Percentiles rank a stretch among this genome's conserved stretches.
These are phyloP conservation scores for Myriosclerotinia scirpicola DNA, from an alignment of 2,329 filamentous ascomycete species.

Conservation along the genomic window DNA sequence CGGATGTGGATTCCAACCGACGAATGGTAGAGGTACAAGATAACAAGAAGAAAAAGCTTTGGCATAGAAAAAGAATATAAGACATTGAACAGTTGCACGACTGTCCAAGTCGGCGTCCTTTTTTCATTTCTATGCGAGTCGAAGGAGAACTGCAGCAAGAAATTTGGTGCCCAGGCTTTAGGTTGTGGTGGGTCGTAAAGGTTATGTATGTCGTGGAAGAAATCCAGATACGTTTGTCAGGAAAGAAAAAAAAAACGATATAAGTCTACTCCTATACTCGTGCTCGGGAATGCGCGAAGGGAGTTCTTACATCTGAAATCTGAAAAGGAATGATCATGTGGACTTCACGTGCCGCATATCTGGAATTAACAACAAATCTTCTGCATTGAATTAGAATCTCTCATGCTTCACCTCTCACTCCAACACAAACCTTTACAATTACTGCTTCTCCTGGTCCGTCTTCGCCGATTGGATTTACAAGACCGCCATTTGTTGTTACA, in stretches of 20 bases:
- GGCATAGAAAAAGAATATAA: neutral
- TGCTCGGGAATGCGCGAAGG: neutral
- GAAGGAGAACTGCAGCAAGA: neutral
- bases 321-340: neutral
- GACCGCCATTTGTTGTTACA: constrained; percentile 16
- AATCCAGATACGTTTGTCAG: neutral
- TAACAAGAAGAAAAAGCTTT: neutral
- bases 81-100: neutral
- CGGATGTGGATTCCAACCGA: neutral
- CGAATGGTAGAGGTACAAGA: neutral
- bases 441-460: constrained; percentile 7
- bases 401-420: constrained; percentile 9
- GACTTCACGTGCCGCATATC: neutral
- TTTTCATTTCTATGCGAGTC: neutral
- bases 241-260: no score
- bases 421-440: constrained; percentile 5
- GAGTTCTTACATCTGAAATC: neutral
- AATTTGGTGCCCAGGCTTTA: neutral
- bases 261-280: neutral
- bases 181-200: neutral
- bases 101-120: neutral
- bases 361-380: neutral
- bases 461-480: neutral
- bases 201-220: neutral
- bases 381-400: neutral